Base-by-base conservation (phyloP, 1,284 basidiomycete genomes). In the Pascua guehoae region DNA sequence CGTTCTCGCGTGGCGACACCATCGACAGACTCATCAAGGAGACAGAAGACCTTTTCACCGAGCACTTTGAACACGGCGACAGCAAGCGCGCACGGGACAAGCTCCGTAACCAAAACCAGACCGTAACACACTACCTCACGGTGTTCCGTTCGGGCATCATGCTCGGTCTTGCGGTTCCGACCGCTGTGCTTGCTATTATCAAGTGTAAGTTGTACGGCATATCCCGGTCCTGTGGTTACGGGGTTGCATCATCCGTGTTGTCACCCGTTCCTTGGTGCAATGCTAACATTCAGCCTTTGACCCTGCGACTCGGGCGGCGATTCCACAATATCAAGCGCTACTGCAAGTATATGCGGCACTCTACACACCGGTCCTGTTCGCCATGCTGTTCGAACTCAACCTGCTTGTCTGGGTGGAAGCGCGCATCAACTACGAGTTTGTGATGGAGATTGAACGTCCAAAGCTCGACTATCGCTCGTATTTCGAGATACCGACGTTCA, bases 361-460 rank as follows among this genome's bases (percentile, higher is more conserved):
- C 38, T 79, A 86, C 51, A 75, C 96, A 4, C 91, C 92, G 0
- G 81, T 87, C 2, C 63, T 95, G 8, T 90, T 97, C 70, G 80
- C 85, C 0, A 68, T 94, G 39, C 78, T 96, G 0, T 85, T 97
- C 47, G 89, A 88, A 32, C 58, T 89, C 44, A 95, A 98, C 71
- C 66, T 97, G 11, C 67, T 86, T 15, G 88, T 87, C 0, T 97
- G 90, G 88, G 82, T 85, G 0, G 74, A 78, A 1, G 81, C 85
- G 5, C 81, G 89, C 46, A 91, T 96, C 69, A 96, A 95, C 72
- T 92, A 92, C 62, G 74, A 75, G 71, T 95, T 97, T 73, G 94
- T 97, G 51, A 94, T 97, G 91, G 91, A 90, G 71, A 75, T 94
- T 52, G 85, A 94, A 64, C 75, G 88, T 52, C 86, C 86, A 37